A percentile compares a stretch with the other conserved stretches of the same genome.
These are phyloP conservation scores for Teratosphaeria destructans DNA, from an alignment of 2,329 filamentous ascomycete genomes.

Conservation along the genomic window DNA sequence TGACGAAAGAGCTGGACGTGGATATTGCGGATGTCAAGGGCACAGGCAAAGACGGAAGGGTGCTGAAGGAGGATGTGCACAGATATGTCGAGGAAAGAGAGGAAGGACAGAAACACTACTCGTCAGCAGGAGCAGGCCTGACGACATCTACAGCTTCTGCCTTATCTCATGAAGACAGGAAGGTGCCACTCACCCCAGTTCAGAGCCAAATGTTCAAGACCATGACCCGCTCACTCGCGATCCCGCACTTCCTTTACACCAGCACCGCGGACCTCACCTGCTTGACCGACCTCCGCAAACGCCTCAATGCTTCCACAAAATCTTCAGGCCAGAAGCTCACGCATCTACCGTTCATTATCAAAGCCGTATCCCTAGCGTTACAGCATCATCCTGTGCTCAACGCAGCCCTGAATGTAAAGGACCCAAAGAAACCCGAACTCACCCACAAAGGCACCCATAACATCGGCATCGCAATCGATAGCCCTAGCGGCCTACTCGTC, in stretches of 20 bases:
- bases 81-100: conserved; percentile 26
- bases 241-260: conserved; percentile 92
- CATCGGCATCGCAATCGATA: conserved; percentile 93
- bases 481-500: conserved; percentile 75
- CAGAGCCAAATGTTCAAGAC: conserved; percentile 94
- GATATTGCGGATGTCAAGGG: conserved; percentile 70
- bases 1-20: conserved; percentile 69
- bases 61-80: conserved; percentile 85
- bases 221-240: conserved; percentile 84
- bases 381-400: conserved; percentile 79
- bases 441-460: conserved; percentile 79
- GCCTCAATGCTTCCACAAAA: conserved; percentile 53
- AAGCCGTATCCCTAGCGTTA: conserved; percentile 80
- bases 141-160: conserved; percentile 17
- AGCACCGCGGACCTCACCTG: conserved; percentile 77
- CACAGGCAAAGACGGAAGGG: conserved; percentile 81
- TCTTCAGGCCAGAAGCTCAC: conserved; percentile 57
- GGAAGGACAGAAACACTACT: conserved; percentile 13
- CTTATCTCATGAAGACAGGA: conserved; percentile 48
- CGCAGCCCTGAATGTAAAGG: conserved; percentile 60
- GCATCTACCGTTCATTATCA: conserved; percentile 89
- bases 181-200: conserved; percentile 60
- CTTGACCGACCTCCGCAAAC: conserved; percentile 60
- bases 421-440: conserved; percentile 59
- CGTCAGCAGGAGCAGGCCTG: conserved; percentile 12